A percentile compares a stretch with the other conserved stretches of the same genome.
These are phyloP conservation scores for Suillus plorans DNA, from an alignment of 768 basidiomycete species.

Conservation along the genomic window DNA sequence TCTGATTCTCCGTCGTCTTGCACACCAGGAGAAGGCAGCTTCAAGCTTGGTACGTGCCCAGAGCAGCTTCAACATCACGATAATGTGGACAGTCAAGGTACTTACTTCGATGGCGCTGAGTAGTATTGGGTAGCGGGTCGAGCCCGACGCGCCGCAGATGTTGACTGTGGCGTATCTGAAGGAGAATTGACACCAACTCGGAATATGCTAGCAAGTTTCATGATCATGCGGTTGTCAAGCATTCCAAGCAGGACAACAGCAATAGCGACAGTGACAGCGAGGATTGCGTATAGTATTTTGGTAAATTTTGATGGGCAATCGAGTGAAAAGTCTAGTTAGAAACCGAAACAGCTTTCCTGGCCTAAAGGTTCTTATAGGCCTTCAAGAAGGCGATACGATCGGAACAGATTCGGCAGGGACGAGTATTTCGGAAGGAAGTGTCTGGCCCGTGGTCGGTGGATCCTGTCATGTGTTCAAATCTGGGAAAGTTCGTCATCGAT, in stretches of 20 bases:
- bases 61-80: conserved; percentile 1
- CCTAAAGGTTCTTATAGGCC: conserved; percentile 23
- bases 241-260: conserved; percentile 27
- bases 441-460: conserved; percentile 2
- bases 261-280: conserved; percentile 14
- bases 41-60: conserved; percentile 16
- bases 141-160: conserved; percentile 15
- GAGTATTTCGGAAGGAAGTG: conserved; percentile 14
- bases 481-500: conserved; percentile 9
- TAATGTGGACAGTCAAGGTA: not conserved
- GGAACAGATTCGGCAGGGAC: conserved; percentile 11
- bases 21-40: conserved; percentile 12
- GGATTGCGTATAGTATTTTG: conserved; percentile 30
- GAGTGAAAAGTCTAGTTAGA: conserved; percentile 6
- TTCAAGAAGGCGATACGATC: conserved; percentile 27
- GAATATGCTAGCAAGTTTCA: conserved; percentile 29
- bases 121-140: conserved; percentile 25
- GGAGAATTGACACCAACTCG: conserved; percentile 22
- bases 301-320: conserved; percentile 11
- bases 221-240: conserved; percentile 33
- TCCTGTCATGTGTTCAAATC: conserved; percentile 20
- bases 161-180: conserved; percentile 19
- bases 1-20: conserved; percentile 13
- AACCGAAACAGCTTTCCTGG: not conserved
- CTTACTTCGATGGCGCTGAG: conserved; percentile 18